Conservation (phyloP, 257 asterid species). For the Ehretia macrophylla region DNA sequence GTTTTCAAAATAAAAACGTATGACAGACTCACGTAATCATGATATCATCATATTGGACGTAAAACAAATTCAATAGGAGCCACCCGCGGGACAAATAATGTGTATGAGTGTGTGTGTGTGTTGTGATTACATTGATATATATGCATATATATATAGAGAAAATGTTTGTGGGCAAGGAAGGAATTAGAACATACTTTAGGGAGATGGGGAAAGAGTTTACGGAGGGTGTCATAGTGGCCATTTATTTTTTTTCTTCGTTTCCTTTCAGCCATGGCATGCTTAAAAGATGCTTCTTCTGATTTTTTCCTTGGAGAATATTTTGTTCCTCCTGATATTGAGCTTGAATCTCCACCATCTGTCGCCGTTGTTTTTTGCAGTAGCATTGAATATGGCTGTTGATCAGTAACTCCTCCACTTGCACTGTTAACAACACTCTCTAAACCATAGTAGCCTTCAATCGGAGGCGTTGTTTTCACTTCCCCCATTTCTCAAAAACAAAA, state of each 20-base stretch:
- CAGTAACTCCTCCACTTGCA: neutral
- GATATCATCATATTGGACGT: too few relatives aligned
- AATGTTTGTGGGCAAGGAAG: neutral
- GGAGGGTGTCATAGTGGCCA: slow-evolving; percentile 28
- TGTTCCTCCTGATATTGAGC: slow-evolving; percentile 2
- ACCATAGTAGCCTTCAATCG: slow-evolving; percentile 3
- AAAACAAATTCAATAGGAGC: too few relatives aligned
- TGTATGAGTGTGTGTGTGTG: too few relatives aligned
- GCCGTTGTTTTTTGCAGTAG: neutral
- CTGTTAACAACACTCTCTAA: neutral
- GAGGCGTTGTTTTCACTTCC: slow-evolving; percentile 11
- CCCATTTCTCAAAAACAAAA: too few relatives aligned
- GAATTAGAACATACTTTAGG: slow-evolving; percentile 17
- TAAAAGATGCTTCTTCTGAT: slow-evolving; percentile 27
- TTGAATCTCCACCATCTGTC: neutral
- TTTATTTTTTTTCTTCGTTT: slow-evolving; percentile 34
- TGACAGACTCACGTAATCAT: too few relatives aligned
- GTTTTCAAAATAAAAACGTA: too few relatives aligned
- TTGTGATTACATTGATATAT: too few relatives aligned
- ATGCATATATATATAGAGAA: neutral
- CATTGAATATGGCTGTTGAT: neutral
- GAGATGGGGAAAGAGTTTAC: slow-evolving; percentile 33
- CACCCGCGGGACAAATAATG: too few relatives aligned
- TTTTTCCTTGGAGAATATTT: slow-evolving; percentile 6
- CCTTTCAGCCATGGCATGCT: slow-evolving; percentile 35